A percentile compares a stretch with the other conserved stretches of the same genome.
These are phyloP conservation scores for Nepenthes mirabilis DNA, from an alignment of 148 eudicot species.

Conservation along the genomic window DNA sequence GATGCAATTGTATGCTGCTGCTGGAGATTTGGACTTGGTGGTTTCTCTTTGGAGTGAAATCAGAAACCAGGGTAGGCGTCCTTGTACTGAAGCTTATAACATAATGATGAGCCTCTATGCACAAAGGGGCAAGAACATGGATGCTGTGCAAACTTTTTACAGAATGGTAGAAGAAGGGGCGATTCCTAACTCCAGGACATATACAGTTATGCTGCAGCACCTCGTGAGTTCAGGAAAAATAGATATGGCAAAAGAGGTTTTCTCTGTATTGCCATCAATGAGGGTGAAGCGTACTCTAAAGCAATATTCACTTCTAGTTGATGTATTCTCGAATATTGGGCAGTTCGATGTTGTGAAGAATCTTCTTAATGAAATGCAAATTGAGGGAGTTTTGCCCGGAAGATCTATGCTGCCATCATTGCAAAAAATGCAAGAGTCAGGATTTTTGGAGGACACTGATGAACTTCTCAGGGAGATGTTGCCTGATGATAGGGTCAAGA, in stretches of 20 bases:
- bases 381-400: slow-evolving; percentile 57
- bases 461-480: slow-evolving; percentile 42
- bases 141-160: slow-evolving; percentile 49
- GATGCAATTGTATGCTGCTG: slow-evolving; percentile 58
- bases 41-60: slow-evolving; percentile 54
- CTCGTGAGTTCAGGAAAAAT: slow-evolving; percentile 42
- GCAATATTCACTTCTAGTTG: slow-evolving; percentile 56
- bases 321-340: slow-evolving; percentile 32
- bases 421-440: slow-evolving; percentile 45
- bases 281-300: slow-evolving; percentile 56
- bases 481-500: slow-evolving; percentile 65
- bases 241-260: slow-evolving; percentile 44
- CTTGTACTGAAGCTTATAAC: slow-evolving; percentile 59
- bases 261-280: slow-evolving; percentile 50
- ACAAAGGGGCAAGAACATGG: slow-evolving; percentile 35
- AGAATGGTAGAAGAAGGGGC: slow-evolving; percentile 49
- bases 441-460: slow-evolving; percentile 40
- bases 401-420: slow-evolving; percentile 46
- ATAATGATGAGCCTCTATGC: slow-evolving; percentile 62
- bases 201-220: slow-evolving; percentile 71
- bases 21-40: slow-evolving; percentile 56
- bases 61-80: slow-evolving; percentile 31
- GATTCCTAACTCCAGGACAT: slow-evolving; percentile 76
- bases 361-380: slow-evolving; percentile 55
- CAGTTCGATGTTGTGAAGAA: slow-evolving; percentile 35